These are phyloP conservation scores for Cyclostephanos tholiformis DNA, from an alignment of 108 stramenopile genomes.

Conservation along the genomic window DNA sequence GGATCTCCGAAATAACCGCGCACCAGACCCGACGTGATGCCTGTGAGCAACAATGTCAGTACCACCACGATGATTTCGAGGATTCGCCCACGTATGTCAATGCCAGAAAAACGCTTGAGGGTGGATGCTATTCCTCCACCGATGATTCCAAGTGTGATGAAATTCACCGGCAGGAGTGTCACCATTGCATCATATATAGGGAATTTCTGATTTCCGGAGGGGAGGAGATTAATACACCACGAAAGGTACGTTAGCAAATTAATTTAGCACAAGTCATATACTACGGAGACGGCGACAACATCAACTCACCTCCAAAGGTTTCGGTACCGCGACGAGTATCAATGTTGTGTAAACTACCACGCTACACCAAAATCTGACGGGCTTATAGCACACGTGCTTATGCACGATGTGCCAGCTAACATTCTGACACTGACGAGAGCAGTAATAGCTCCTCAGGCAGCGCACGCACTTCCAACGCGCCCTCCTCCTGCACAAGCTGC, in stretches of 20 bases:
- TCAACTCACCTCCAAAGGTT: constrained; percentile 58
- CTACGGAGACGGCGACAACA: neutral
- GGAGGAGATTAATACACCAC: neutral
- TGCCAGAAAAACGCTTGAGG: constrained; percentile 62
- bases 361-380: constrained; percentile 74
- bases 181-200: constrained; percentile 78
- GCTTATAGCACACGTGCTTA: constrained; percentile 94
- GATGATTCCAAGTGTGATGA: constrained; percentile 72
- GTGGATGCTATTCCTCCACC: constrained; percentile 74
- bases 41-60: constrained; percentile 64
- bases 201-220: constrained; percentile 48
- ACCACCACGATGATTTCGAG: constrained; percentile 72
- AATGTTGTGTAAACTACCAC: constrained; percentile 66
- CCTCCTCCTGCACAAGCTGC: constrained; percentile 83
- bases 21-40: constrained; percentile 71
- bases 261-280: neutral
- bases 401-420: constrained; percentile 93
- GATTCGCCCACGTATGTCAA: constrained; percentile 80
- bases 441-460: constrained; percentile 88
- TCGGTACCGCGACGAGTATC: constrained; percentile 61
- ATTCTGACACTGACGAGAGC: constrained; percentile 91
- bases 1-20: constrained; percentile 77
- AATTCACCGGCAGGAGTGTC: constrained; percentile 65
- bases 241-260: neutral
- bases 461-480: constrained; percentile 93